A percentile compares a stretch with the other conserved stretches of the same genome.
Conservation (phyloP, 805 yeast genomes). For the Saccharomycopsis olivae region DNA sequence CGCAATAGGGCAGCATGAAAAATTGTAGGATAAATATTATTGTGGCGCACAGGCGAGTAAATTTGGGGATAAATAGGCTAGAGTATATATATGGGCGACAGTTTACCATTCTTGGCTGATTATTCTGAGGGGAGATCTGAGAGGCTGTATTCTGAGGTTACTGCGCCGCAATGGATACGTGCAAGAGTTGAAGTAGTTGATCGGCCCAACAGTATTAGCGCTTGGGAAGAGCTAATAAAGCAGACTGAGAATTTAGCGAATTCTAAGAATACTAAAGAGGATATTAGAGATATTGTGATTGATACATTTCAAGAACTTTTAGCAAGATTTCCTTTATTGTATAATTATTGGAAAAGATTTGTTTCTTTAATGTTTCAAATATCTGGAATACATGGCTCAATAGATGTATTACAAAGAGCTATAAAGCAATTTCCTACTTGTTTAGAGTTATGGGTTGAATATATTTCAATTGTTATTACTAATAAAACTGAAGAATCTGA, state of each 20-base stretch:
- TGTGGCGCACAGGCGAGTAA: too few relatives aligned
- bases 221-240: slow-evolving; percentile 15
- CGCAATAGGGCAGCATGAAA: too few relatives aligned
- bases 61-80: too few relatives aligned
- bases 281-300: slow-evolving; percentile 16
- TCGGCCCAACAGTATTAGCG: slow-evolving; percentile 4
- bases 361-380: slow-evolving; percentile 45
- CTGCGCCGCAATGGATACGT: slow-evolving; percentile 21
- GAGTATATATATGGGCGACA: too few relatives aligned
- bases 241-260: slow-evolving; percentile 4
- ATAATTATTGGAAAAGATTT: slow-evolving; percentile 56
- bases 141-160: too few relatives aligned
- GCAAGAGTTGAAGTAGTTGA: slow-evolving; percentile 19
- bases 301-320: slow-evolving; percentile 33
- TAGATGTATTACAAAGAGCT: slow-evolving; percentile 30
- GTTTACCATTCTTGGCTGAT: too few relatives aligned
- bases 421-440: slow-evolving; percentile 44
- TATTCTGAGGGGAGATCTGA: too few relatives aligned
- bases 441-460: slow-evolving; percentile 61
- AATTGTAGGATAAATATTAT: too few relatives aligned
- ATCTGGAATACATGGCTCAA: slow-evolving; percentile 42
- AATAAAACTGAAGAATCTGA: slow-evolving; percentile 25
- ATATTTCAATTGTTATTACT: slow-evolving; percentile 40
- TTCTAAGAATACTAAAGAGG: slow-evolving; percentile 9
- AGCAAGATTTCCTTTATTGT: slow-evolving; percentile 44